Evolutionary conservation across 495 filamentous ascomycete genomes (phyloP), one percentile per base, ranked within the genome.

Genomic region (Talaromyces wortmannii): DNA sequence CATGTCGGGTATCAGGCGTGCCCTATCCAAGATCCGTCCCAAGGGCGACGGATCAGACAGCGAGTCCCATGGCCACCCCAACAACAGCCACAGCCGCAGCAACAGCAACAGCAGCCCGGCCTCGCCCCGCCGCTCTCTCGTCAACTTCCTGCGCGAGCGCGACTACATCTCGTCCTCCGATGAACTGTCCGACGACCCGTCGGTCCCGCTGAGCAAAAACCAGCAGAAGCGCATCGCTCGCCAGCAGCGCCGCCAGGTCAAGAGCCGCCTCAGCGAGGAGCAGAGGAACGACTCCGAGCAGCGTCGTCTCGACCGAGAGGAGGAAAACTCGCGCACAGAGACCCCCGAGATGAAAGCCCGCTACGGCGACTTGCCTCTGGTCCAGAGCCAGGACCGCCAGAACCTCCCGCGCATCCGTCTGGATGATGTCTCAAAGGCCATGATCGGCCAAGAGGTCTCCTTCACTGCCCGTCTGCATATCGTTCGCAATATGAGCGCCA

Each of bases 401-500:
- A 23, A 11, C 59, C 67, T 13, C 68, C 57, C 66, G 3, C 75
- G 80, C 12, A 66, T 80, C 50, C 62, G 65, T 7, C 67, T 89
- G 10, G 74, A 76, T 46, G 67, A 75, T 15, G 66, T 88, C 17
- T 76, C 77, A 16, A 73, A 80, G 15, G 72, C 71, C 18, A 71
- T 85, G 65, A 70, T 85, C 6, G 89, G 87, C 33, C 79, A 92
- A 66, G 78, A 82, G 47, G 76, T 96, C 46, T 68, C 77, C 48
- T 85, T 96, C 60, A 84, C 87, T n/a, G 91, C 88, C 6, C 84
- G 89, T 61, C 70, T 97, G 36, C 90, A 96, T 67, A 89, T 91
- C 56, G 68, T 90, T 3, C 82, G 92, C 53, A 86, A 87, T 52
- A 86, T 96, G 78, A 90, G 91, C 58, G 82, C 89, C 59, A 92